Conservation (phyloP, 768 basidiomycete species). For the Kwoniella heveanensis region DNA sequence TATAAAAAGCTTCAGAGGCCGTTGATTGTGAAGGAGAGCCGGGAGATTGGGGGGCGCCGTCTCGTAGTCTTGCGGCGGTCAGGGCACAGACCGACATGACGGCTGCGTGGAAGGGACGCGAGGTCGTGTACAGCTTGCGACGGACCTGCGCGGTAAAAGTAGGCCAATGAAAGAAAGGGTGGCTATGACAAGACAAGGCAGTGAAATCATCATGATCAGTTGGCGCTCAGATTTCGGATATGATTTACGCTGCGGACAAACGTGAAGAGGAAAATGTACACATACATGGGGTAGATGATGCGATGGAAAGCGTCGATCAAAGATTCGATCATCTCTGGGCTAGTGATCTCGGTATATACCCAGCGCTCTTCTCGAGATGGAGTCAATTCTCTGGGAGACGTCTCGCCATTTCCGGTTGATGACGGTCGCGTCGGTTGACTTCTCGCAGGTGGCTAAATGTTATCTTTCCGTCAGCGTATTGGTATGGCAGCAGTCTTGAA, state of each 20-base stretch:
- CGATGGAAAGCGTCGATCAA: conserved; percentile 24
- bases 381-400: conserved; percentile 1
- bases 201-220: no score
- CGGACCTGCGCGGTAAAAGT: conserved; percentile 20
- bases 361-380: conserved; percentile 6
- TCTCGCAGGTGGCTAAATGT: conserved; percentile 2
- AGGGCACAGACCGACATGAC: conserved; percentile 33
- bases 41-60: conserved; percentile 17
- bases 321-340: conserved; percentile 19
- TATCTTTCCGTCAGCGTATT: neutral
- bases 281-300: conserved; percentile 34
- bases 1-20: conserved; percentile 38
- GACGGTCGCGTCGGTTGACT: neutral
- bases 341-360: conserved; percentile 18
- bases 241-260: no score
- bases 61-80: conserved; percentile 20
- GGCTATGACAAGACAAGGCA: neutral
- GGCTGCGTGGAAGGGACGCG: conserved; percentile 19
- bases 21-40: neutral
- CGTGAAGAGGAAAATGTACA: neutral
- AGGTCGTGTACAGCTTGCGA: conserved; percentile 18
- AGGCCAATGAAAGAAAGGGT: conserved; percentile 36
- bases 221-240: no score
- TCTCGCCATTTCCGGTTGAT: neutral
- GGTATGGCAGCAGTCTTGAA: no score